Conservation (phyloP, 805 yeast genomes). For the Yamadazyma takamatsuzukensis region DNA sequence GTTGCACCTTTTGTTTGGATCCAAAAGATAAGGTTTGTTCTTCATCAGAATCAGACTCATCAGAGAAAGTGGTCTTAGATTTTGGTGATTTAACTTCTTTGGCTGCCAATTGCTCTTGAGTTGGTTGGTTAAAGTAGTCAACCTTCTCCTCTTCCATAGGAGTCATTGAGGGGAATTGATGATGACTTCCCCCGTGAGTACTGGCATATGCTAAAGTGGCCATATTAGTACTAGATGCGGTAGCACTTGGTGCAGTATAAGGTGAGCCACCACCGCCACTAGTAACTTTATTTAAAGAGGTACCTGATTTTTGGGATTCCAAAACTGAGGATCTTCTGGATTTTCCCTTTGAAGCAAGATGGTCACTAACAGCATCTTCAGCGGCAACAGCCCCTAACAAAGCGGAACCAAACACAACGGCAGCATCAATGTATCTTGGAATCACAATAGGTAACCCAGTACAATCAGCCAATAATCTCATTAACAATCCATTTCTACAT, state of each 20-base stretch:
- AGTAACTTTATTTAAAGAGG: constrained; percentile 20
- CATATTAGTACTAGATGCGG: constrained; percentile 60
- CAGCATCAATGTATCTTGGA: constrained; percentile 94
- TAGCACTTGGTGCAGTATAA: constrained; percentile 78
- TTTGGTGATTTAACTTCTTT: constrained; percentile 3
- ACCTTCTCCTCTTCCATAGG: constrained; percentile 35
- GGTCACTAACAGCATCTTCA: constrained; percentile 49
- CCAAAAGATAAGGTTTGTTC: constrained; percentile 60
- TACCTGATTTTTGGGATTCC: constrained; percentile 26
- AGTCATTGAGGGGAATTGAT: constrained; percentile 30
- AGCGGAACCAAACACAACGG: constrained; percentile 96
- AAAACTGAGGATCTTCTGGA: constrained; percentile 33
- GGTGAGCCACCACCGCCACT: constrained; percentile 49
- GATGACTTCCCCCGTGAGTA: constrained; percentile 25
- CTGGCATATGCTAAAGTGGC: constrained; percentile 45
- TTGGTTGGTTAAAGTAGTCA: constrained; percentile 39
- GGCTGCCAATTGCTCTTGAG: constrained; percentile 5
- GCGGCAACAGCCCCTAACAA: constrained; percentile 93
- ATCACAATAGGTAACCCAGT: constrained; percentile 88
- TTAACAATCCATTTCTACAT: constrained; percentile 84
- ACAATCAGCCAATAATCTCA: constrained; percentile 88
- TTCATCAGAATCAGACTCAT: constrained; percentile 36
- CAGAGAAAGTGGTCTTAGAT: constrained; percentile 8
- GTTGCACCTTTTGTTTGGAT: constrained; percentile 51
- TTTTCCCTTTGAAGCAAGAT: constrained; percentile 28